Base-by-base conservation (phyloP, 2,329 filamentous ascomycete genomes). In the Alternaria solani region DNA sequence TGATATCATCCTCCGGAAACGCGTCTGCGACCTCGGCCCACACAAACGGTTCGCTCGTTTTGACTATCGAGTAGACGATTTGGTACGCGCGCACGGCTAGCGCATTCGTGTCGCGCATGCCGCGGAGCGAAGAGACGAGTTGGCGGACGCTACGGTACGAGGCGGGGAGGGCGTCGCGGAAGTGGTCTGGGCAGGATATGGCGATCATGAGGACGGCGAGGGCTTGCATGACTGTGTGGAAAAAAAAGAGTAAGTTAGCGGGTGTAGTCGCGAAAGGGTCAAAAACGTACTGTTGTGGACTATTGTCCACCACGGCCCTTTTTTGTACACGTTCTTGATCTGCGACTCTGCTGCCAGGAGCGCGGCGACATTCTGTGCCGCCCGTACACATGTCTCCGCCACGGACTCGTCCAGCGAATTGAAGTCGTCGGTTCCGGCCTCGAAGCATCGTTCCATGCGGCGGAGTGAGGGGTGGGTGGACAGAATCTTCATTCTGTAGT, bases 241-340 rank as follows among this genome's bases (percentile, higher is more conserved):
- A 14, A 20, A 3, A n/a, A 11, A 7, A 6, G 9, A 23, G 20
- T 23, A 23, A 23, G 20, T 23, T 23, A 23, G 20, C 20, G 20
- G 20, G 20, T 23, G 20, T 55, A 14, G 30, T 3, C 16, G 12
- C 14, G 9, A 4, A 8, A 5, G 18, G 30, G 30, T 16, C 11
- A 5, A 3, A 4, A 9, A 56, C 61, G 7, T 51, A 65, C 63
- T 61, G 12, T 67, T 66, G 23, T 69, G 67, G n/a, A 79, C 59
- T 3, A 78, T 63, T 30, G 65, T 74, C 76, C 77, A 80, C 78
- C 78, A 80, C 9, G 78, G 78, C 8, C 65, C 67, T 20, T 48
- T 56, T 25, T 61, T 46, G 28, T 69, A 68, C 1, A 69, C n/a
- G 16, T 39, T 28, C 4, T 20, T 26, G 2, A 52, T 53, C 51